phyloP scores from a whole-genome alignment of 2,329 filamentous ascomycete genomes.

The Dissoconium aciculare region DNA sequence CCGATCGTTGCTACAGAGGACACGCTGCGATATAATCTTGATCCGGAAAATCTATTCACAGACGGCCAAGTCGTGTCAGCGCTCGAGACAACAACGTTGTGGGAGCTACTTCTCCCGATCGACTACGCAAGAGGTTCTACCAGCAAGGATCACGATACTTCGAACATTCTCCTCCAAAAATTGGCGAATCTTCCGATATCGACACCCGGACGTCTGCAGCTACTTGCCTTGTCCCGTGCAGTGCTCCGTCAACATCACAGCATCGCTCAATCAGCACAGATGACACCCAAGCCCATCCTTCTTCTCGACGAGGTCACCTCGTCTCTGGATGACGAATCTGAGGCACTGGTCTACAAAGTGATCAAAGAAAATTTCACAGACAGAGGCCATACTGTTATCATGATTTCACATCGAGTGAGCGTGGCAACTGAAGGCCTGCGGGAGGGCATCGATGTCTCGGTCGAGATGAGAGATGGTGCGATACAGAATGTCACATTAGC shows the following conservation, averaged over 20 bases:
- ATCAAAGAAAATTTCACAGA: conserved; percentile 4
- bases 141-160: neutral
- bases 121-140: neutral
- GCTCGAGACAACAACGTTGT: neutral
- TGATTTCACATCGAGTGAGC: neutral
- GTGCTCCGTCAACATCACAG: conserved; percentile 1
- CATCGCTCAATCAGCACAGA: neutral
- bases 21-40: neutral
- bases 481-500: neutral
- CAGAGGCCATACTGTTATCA: conserved; percentile 3
- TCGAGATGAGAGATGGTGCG: neutral
- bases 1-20: neutral
- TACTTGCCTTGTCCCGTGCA: conserved; percentile 1
- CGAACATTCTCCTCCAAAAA: conserved; percentile 1
- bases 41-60: neutral
- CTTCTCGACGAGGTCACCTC: conserved; percentile 3
- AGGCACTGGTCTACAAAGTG: conserved; percentile 1
- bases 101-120: neutral
- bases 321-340: conserved; percentile 1
- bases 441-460: neutral
- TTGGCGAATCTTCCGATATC: neutral
- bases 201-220: conserved; percentile 1
- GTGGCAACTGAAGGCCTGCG: neutral
- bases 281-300: neutral
- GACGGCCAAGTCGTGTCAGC: neutral